Conservation (phyloP, 2,329 filamentous ascomycete genomes). For the Fusarium siculi region DNA sequence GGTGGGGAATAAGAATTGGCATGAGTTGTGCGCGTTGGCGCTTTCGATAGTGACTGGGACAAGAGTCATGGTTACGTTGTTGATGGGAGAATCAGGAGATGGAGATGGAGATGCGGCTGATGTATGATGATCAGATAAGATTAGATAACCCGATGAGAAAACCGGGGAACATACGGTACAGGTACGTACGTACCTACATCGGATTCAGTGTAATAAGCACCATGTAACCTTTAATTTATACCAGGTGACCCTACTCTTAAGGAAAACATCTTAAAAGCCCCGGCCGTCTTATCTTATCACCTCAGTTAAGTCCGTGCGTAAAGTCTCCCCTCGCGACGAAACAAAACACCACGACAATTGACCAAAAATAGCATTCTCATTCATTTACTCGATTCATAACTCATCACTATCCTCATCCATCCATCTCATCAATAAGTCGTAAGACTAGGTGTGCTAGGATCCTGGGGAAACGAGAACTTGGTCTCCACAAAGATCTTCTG, state of each 20-base stretch:
- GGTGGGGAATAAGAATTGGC: constrained; percentile 25
- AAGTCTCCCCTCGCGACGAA: neutral
- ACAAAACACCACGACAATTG: neutral
- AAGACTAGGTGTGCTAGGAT: constrained; percentile 31
- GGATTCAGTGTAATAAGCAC: too few species aligned
- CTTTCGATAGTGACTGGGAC: neutral
- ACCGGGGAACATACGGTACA: neutral
- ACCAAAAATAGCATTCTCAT: neutral
- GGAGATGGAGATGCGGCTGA: neutral
- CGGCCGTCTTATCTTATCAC: neutral
- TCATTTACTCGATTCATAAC: neutral
- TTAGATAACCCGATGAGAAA: neutral
- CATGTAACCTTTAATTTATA: too few species aligned
- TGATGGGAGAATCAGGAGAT: neutral
- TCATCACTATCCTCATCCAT: neutral
- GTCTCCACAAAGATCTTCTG: constrained; percentile 82
- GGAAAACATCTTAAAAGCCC: too few species aligned
- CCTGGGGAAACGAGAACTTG: constrained; percentile 62
- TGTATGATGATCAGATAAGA: constrained; percentile 16
- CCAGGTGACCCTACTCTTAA: too few species aligned
- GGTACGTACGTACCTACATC: too few species aligned
- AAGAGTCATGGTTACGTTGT: constrained; percentile 15
- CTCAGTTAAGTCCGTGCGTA: neutral
- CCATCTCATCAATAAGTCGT: constrained; percentile 26
- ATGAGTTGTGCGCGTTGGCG: constrained; percentile 33